Evolutionary conservation across 148 eudicot species (phyloP), one percentile per base, ranked within the genome.

Genomic region (Camellia granthamiana): DNA sequence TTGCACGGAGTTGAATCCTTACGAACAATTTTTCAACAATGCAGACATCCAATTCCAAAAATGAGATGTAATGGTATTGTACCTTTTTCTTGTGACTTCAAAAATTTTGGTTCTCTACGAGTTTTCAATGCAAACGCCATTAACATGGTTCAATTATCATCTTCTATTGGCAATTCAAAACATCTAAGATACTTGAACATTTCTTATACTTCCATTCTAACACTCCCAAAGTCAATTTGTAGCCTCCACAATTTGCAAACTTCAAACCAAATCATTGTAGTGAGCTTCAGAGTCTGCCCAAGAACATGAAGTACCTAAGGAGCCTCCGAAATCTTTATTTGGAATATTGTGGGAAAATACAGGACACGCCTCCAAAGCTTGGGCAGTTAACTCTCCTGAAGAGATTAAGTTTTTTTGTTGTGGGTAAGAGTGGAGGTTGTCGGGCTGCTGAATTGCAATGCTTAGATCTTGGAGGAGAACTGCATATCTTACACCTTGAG

Each of bases 241-340:
- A 74, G n/a, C 11, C 44, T 74, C 0, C 4, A 6, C 59, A 74
- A 74, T 56, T 55, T 75, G 9, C 68, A 76, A 7, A 76, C 78
- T 2, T 43, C 61, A 12, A 43, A 4, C 5, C 38, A 8, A 6
- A 42, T 5, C 0, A 0, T 3, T 76, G 78, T 76, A 0, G 0
- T 0, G 0, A 18, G 0, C 68, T 76, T 16, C 1, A 44, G 78
- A 18, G 52, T 3, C 13, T 76, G 41, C 15, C 62, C 15, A 16
- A 59, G n/a, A 12, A 11, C 62, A 12, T 14, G 42, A 8, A 12
- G 15, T 66, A 30, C 44, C 38, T 66, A 10, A 51, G 70, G 10
- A 30, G 46, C 42, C 43, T 30, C 38, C 1, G 46, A 66, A 30
- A 11, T 16, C 76, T 72, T 1, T 21, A 49, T 9, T 2, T 72